A percentile compares a stretch with the other conserved stretches of the same genome.
These are phyloP conservation scores for Fraxinus nigra DNA, from an alignment of 305 asterid genomes.

Conservation along the genomic window DNA sequence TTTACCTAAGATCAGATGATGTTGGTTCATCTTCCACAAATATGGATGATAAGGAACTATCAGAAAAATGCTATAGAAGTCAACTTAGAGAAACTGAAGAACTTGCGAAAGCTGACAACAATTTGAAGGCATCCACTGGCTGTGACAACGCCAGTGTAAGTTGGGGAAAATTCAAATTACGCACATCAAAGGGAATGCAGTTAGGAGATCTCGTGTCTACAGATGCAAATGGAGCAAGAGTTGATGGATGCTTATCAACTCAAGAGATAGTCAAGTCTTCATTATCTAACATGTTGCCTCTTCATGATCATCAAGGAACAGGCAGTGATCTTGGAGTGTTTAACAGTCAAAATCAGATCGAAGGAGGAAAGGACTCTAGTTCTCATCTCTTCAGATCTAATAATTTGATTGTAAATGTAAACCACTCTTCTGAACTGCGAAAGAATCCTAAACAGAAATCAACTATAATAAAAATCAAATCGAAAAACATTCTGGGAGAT, in stretches of 20 bases:
- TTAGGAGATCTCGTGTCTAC: conserved; percentile 30
- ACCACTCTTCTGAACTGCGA: conserved; percentile 30
- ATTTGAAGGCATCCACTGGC: conserved; percentile 27
- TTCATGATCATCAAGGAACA: conserved; percentile 28
- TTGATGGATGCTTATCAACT: conserved; percentile 22
- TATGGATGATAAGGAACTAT: conserved; percentile 33
- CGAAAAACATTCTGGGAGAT: conserved; percentile 40
- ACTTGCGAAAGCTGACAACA: conserved; percentile 28
- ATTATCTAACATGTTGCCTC: conserved; percentile 25
- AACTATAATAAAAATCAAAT: conserved; percentile 54
- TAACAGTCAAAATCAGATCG: conserved; percentile 26
- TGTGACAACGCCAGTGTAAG: conserved; percentile 26
- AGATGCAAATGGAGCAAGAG: conserved; percentile 29
- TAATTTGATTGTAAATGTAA: conserved; percentile 28
- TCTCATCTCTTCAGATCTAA: conserved; percentile 31
- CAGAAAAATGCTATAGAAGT: conserved; percentile 28
- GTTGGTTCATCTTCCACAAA: conserved; percentile 41
- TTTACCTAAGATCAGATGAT: conserved; percentile 28
- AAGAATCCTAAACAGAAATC: conserved; percentile 46
- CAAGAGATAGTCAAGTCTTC: conserved; percentile 35
- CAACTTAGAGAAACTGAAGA: conserved; percentile 34
- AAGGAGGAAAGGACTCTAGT: conserved; percentile 32
- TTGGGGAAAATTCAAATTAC: conserved; percentile 47
- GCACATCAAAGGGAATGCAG: conserved; percentile 38
- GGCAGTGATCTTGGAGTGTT: conserved; percentile 31